Evolutionary conservation across 345 rosid genomes (phyloP), one percentile per base, ranked within the genome.

Genomic region (Anastatica hierochuntica): DNA sequence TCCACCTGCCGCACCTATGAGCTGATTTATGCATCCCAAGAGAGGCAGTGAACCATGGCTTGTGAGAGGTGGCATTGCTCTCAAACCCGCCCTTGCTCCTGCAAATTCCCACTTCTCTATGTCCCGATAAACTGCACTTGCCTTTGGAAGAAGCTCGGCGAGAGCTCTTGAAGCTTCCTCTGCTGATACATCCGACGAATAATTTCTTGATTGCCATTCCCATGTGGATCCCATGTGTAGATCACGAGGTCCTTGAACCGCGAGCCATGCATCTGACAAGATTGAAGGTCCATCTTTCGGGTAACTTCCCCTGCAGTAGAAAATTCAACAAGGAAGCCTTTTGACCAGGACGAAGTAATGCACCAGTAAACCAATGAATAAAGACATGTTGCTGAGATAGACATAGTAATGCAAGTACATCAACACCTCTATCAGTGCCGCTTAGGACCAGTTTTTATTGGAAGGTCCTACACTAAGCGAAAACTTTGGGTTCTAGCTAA

Each of bases 51-150:
- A 84, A 34, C 98, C 98, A 5, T 76, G 58, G 12, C 82, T 42
- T 49, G 92, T 76, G 61, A 75, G 71, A 4, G 89, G 98, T 12
- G 95, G 96, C 95, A 87, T 84, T 67, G 95, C 95, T 74, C 95
- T 74, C 62, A 87, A 72, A 23, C 98, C 96, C 8, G 95, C 96
- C 68, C 69, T 87, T 33, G 96, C 92, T 68, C 77, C 81, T 0
- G 64, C 43, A 47, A 79, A 73, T 21, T 43, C 68, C 98, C 98
- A 90, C 47, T 73, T 64, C 48, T 48, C 64, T 49, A 87, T 80
- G 42, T 70, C 76, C 10, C 95, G 95, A 62, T 79, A 90, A 50
- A 82, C 43, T 39, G 61, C 70, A 33, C 78, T 79, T 15, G 81
- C 92, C 73, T 87, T 90, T 0, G 92, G 92, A 33, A 86, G 74